Evolutionary conservation across 371 early-diverging fungal species (phyloP).

Genomic region (Mucor plumbeus): DNA sequence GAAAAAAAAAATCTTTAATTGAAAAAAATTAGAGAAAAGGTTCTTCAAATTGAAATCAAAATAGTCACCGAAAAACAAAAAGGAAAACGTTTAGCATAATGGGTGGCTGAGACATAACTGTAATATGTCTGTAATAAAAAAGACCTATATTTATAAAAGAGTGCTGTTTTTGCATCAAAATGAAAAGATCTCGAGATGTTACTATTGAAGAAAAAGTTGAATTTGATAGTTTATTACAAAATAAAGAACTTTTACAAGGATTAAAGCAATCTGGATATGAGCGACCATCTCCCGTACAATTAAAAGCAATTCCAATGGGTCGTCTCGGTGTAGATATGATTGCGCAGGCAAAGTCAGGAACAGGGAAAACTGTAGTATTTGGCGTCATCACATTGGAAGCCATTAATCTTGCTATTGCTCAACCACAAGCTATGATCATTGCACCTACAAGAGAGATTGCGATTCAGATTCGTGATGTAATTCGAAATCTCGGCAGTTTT

Average conservation of each 20-base stretch:
- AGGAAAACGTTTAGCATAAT: not conserved
- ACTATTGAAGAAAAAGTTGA: conserved; percentile 64
- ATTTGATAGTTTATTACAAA: conserved; percentile 59
- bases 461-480: conserved; percentile 83
- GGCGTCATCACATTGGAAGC: conserved; percentile 86
- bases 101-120: conserved; percentile 26
- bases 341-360: conserved; percentile 96
- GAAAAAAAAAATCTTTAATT: conserved; percentile 19
- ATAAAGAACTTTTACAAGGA: conserved; percentile 56
- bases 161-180: not conserved
- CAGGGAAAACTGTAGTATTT: conserved; percentile 97
- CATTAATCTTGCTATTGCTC: conserved; percentile 50
- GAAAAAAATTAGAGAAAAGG: not conserved
- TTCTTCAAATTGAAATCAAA: not conserved
- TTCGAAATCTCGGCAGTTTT: conserved; percentile 53
- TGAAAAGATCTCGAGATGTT: conserved; percentile 58
- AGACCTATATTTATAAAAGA: too few relatives aligned
- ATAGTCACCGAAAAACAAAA: conserved; percentile 5
- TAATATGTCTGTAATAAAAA: too few relatives aligned
- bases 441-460: conserved; percentile 95
- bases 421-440: conserved; percentile 72
- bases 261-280: conserved; percentile 61
- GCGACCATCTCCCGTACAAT: conserved; percentile 87
- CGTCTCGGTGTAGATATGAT: conserved; percentile 83
- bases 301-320: conserved; percentile 86